phyloP scores from a whole-genome alignment of 371 early-diverging fungal species.

The Rhizopus arrhizus region DNA sequence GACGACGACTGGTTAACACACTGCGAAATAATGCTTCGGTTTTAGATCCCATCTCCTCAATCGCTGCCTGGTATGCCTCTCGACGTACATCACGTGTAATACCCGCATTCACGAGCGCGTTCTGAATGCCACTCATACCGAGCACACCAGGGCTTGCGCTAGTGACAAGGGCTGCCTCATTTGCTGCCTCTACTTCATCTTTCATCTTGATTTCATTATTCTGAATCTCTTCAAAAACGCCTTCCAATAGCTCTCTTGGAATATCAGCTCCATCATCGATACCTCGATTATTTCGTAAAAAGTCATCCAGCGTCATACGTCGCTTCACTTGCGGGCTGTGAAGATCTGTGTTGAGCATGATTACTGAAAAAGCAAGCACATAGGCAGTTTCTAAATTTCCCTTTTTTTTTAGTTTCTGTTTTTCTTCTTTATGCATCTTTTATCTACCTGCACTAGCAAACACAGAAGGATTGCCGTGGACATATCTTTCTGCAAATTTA shows the following conservation, averaged over 20 bases:
- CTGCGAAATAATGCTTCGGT: conserved; percentile 60
- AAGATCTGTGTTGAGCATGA: conserved; percentile 96
- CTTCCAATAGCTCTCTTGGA: conserved; percentile 64
- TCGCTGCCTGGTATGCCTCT: conserved; percentile 57
- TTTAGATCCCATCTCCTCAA: conserved; percentile 61
- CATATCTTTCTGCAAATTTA: conserved; percentile 94
- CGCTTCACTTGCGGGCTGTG: conserved; percentile 90
- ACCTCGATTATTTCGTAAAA: conserved; percentile 93
- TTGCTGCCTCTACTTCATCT: conserved; percentile 71
- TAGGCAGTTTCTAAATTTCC: conserved; percentile 78
- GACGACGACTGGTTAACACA: conserved; percentile 50
- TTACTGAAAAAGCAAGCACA: conserved; percentile 90
- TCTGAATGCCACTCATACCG: conserved; percentile 50
- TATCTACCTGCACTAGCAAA: conserved; percentile 72
- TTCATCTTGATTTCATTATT: conserved; percentile 91
- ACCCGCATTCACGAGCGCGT: conserved; percentile 52
- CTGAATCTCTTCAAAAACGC: conserved; percentile 82
- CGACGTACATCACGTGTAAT: conserved; percentile 50
- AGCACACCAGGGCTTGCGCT: conserved; percentile 30
- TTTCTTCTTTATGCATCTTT: background rate
- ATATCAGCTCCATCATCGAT: conserved; percentile 87
- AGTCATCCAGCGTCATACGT: conserved; percentile 92
- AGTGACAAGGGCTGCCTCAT: conserved; percentile 38
- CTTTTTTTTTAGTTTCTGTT: background rate
- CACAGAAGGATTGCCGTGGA: conserved; percentile 72